Percentiles rank a stretch among this genome's conserved stretches.
Conservation (phyloP, 257 asterid species). For the Ajuga chamaepitys region DNA sequence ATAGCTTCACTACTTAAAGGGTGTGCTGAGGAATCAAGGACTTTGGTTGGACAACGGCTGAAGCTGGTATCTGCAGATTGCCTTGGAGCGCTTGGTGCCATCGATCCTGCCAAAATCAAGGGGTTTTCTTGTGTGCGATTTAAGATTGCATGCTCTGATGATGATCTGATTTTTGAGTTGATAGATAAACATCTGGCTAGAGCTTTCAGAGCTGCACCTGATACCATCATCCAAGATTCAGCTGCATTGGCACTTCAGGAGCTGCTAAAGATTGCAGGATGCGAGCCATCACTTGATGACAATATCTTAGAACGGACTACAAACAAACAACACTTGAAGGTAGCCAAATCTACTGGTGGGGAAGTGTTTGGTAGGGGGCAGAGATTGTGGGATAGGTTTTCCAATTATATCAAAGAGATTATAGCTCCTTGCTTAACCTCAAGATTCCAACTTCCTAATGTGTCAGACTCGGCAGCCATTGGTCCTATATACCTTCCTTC, state of each 20-base stretch:
- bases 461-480: constrained; percentile 56
- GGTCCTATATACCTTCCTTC: constrained; percentile 86
- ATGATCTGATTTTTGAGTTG: constrained; percentile 90
- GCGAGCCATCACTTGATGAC: constrained; percentile 71
- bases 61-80: constrained; percentile 90
- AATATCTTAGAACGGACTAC: constrained; percentile 37
- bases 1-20: constrained; percentile 87
- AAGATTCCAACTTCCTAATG: constrained; percentile 60
- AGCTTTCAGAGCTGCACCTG: constrained; percentile 95
- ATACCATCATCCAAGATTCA: constrained; percentile 80
- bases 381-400: constrained; percentile 89
- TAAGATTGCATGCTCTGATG: constrained; percentile 96
- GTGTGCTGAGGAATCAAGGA: constrained; percentile 94
- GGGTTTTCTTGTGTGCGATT: constrained; percentile 66
- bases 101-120: constrained; percentile 93
- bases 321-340: constrained; percentile 29
- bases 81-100: constrained; percentile 94
- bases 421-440: constrained; percentile 99
- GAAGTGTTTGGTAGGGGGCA: constrained; percentile 64
- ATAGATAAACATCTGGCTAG: constrained; percentile 93
- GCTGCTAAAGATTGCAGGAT: constrained; percentile 83
- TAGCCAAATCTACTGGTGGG: constrained; percentile 31
- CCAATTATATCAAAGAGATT: constrained; percentile 91
- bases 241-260: constrained; percentile 98
- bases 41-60: constrained; percentile 83